Conservation (phyloP, 306 rosid genomes). For the Malus sylvestris region DNA sequence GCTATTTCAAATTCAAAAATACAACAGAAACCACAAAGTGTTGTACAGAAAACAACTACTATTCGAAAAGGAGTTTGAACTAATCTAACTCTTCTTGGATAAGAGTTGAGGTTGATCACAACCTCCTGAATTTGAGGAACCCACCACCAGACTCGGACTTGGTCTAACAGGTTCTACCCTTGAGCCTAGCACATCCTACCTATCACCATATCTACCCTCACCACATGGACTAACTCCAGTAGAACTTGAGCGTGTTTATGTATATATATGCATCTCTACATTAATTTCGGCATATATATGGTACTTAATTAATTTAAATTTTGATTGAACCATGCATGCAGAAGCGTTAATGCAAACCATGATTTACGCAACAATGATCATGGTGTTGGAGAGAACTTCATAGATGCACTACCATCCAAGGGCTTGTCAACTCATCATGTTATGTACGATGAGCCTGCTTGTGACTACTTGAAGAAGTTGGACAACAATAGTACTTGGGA, state of each 20-base stretch:
- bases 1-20: no score
- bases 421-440: conserved; percentile 25
- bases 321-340: conserved; percentile 13
- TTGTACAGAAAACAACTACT: no score
- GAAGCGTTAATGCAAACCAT: conserved; percentile 50
- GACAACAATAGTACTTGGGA: conserved; percentile 48
- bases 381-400: conserved; percentile 57
- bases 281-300: background rate
- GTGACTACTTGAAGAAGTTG: conserved; percentile 75
- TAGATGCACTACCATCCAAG: conserved; percentile 58
- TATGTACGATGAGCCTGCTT: conserved; percentile 62
- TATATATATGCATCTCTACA: no score
- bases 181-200: background rate
- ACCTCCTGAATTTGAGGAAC: no score
- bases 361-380: conserved; percentile 36
- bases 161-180: background rate
- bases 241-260: background rate
- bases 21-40: no score
- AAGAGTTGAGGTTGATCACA: no score
- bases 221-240: background rate
- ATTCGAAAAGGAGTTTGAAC: no score
- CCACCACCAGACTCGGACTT: no score
- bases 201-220: background rate
- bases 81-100: no score
- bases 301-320: background rate